Percentiles rank a stretch among this genome's conserved stretches.
Evolutionary conservation across 2,329 filamentous ascomycete genomes (phyloP).

Genomic region (Rhinocladiella mackenziei): DNA sequence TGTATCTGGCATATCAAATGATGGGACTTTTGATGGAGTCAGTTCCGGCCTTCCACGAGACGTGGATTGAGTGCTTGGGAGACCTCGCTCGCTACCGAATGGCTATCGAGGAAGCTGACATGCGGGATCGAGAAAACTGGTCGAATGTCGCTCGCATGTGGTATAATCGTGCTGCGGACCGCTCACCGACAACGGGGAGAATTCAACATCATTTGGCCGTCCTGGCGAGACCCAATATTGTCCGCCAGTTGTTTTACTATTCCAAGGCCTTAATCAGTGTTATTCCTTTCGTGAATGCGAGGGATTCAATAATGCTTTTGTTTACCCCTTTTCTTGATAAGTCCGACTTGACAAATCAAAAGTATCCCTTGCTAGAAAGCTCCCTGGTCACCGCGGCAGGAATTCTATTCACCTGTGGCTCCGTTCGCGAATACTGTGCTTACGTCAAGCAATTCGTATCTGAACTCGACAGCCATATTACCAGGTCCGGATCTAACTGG

Average conservation of each 20-base stretch:
- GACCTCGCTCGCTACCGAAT: constrained; percentile 82
- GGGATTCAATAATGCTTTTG: constrained; percentile 54
- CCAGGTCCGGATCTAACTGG: constrained; percentile 46
- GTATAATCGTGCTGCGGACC: constrained; percentile 79
- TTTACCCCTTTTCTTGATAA: constrained; percentile 50
- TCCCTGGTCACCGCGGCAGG: constrained; percentile 54
- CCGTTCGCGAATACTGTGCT: constrained; percentile 38
- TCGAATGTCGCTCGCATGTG: constrained; percentile 73
- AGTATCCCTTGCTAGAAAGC: constrained; percentile 40
- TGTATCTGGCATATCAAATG: constrained; percentile 85
- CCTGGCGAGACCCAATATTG: constrained; percentile 53
- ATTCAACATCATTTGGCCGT: constrained; percentile 84
- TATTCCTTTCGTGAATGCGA: constrained; percentile 53
- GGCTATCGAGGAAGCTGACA: constrained; percentile 83
- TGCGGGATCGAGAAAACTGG: constrained; percentile 74
- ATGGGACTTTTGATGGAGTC: constrained; percentile 84
- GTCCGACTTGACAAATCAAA: constrained; percentile 31
- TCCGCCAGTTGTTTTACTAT: constrained; percentile 55
- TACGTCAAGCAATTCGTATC: constrained; percentile 41
- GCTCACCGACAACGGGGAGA: constrained; percentile 68
- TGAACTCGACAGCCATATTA: constrained; percentile 47
- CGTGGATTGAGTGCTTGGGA: constrained; percentile 90
- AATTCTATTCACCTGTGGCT: constrained; percentile 41
- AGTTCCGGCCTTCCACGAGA: constrained; percentile 75
- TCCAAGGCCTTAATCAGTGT: constrained; percentile 54